These are phyloP conservation scores for Sphaerulina vaccinii DNA, from an alignment of 2,329 filamentous ascomycete species.

Conservation along the genomic window DNA sequence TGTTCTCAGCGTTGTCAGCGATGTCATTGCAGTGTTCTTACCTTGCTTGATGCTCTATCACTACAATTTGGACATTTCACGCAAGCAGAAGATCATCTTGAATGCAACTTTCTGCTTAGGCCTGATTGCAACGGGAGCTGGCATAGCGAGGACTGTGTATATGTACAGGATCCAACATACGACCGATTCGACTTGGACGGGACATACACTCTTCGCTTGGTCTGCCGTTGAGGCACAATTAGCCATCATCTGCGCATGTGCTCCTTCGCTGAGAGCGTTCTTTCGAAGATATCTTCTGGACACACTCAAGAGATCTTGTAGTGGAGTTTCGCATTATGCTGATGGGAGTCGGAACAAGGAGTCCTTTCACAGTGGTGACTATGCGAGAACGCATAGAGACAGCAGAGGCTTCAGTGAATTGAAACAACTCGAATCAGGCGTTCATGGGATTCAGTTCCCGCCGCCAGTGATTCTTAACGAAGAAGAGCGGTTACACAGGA, in stretches of 20 bases:
- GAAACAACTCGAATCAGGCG: slow-evolving; percentile 17
- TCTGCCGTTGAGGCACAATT: slow-evolving; percentile 33
- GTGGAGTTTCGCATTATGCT: slow-evolving; percentile 19
- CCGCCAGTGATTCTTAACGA: slow-evolving; percentile 14
- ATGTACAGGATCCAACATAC: slow-evolving; percentile 24
- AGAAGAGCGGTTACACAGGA: neutral
- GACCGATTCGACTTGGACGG: slow-evolving; percentile 29
- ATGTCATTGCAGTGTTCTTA: slow-evolving; percentile 28
- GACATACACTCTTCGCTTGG: slow-evolving; percentile 33
- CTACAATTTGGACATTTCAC: slow-evolving; percentile 24
- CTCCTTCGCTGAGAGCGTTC: slow-evolving; percentile 33
- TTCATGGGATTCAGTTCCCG: slow-evolving; percentile 14
- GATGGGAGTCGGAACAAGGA: neutral
- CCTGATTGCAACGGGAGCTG: slow-evolving; percentile 28
- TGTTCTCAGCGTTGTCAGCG: slow-evolving; percentile 26
- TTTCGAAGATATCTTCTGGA: slow-evolving; percentile 32
- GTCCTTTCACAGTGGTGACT: slow-evolving; percentile 3
- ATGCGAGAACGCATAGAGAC: neutral
- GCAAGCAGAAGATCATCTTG: slow-evolving; percentile 27
- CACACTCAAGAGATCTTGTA: slow-evolving; percentile 17
- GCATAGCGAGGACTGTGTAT: slow-evolving; percentile 28
- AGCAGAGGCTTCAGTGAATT: slow-evolving; percentile 11
- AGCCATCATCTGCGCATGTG: slow-evolving; percentile 35
- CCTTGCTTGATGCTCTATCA: slow-evolving; percentile 29
- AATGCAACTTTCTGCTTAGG: slow-evolving; percentile 29